phyloP scores from a whole-genome alignment of 2,329 filamentous ascomycete genomes.

The Capronia coronata region DNA sequence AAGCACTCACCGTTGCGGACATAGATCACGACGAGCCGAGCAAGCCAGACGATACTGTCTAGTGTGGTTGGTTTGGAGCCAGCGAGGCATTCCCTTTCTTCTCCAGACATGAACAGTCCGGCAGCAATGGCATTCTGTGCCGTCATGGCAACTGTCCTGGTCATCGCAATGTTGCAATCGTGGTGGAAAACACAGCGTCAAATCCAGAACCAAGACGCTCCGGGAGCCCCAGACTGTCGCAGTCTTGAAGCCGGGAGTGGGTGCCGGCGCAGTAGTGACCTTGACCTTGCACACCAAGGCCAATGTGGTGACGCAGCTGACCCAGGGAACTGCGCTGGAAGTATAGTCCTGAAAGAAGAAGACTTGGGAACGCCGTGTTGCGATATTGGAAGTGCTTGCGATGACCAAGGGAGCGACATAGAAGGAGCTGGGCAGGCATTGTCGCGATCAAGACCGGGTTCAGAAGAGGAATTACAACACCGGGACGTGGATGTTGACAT shows the following conservation, averaged over 20 bases:
- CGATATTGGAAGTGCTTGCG: background rate
- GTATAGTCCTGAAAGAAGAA: too few relatives aligned
- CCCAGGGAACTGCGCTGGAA: too few relatives aligned
- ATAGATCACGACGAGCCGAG: too few relatives aligned
- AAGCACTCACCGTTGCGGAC: too few relatives aligned
- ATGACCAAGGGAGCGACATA: background rate
- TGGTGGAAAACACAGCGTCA: background rate
- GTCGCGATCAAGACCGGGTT: background rate
- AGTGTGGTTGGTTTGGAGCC: too few relatives aligned
- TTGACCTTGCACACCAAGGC: too few relatives aligned
- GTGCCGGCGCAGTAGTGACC: background rate
- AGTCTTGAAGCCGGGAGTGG: background rate
- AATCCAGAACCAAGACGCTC: background rate
- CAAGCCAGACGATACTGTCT: too few relatives aligned
- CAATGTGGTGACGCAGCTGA: too few relatives aligned
- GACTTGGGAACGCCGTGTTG: background rate
- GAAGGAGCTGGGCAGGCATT: background rate
- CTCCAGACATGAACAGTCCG: background rate
- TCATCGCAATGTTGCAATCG: background rate
- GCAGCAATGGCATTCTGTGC: background rate
- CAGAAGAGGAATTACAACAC: background rate
- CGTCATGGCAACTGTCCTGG: background rate
- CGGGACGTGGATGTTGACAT: background rate
- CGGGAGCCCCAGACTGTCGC: background rate
- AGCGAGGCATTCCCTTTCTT: background rate